These are phyloP conservation scores for Cercospora zeae-maydis DNA, from an alignment of 2,329 filamentous ascomycete species.

Conservation along the genomic window DNA sequence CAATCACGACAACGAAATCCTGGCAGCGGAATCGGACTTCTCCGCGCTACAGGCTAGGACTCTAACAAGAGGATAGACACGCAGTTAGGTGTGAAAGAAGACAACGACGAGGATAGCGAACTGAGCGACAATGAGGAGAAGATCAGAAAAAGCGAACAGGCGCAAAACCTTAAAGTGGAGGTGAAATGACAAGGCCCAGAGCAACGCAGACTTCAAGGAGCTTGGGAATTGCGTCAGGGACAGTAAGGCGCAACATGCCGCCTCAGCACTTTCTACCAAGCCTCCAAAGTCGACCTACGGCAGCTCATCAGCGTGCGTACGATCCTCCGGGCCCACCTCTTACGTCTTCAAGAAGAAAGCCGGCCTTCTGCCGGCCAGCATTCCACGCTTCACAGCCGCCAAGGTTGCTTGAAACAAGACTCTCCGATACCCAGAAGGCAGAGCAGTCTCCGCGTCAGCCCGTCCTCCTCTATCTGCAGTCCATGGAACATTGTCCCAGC, in stretches of 20 bases:
- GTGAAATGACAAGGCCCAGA: neutral
- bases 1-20: slow-evolving; percentile 34
- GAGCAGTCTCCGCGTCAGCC: slow-evolving; percentile 48
- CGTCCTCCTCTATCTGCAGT: slow-evolving; percentile 25
- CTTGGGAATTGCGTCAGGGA: neutral
- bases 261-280: slow-evolving; percentile 39
- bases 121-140: slow-evolving; percentile 65
- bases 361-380: slow-evolving; percentile 7
- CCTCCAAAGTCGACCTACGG: slow-evolving; percentile 14
- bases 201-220: neutral
- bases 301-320: neutral
- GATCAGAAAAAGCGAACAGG: slow-evolving; percentile 23
- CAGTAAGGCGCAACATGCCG: slow-evolving; percentile 47
- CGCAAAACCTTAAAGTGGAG: slow-evolving; percentile 10
- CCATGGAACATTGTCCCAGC: neutral
- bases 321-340: neutral
- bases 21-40: slow-evolving; percentile 27
- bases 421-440: slow-evolving; percentile 80
- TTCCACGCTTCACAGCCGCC: slow-evolving; percentile 57
- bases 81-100: slow-evolving; percentile 52
- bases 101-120: slow-evolving; percentile 54
- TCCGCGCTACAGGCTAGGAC: slow-evolving; percentile 49
- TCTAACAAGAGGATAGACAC: slow-evolving; percentile 50
- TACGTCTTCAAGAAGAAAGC: neutral
- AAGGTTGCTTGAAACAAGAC: slow-evolving; percentile 72